phyloP scores from a whole-genome alignment of 2,329 filamentous ascomycete genomes.

The Arthroderma uncinatum region DNA sequence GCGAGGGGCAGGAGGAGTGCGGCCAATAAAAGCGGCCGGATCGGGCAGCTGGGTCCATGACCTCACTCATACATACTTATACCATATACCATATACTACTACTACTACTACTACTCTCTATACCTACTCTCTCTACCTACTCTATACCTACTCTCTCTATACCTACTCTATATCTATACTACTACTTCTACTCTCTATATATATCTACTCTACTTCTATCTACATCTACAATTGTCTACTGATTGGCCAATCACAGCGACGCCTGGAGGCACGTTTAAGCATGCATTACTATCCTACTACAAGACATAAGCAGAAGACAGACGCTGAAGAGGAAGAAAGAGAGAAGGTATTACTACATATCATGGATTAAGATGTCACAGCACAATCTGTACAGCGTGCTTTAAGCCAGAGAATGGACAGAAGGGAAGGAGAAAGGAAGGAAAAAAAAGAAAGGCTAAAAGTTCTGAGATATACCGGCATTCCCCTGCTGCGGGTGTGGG shows the following conservation, averaged over 20 bases:
- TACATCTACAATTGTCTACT: neutral
- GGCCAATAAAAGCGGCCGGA: neutral
- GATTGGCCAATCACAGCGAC: no score
- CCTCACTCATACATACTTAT: neutral
- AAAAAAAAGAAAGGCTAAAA: conserved; percentile 48
- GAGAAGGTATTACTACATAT: neutral
- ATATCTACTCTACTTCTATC: neutral
- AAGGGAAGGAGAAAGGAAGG: conserved; percentile 8
- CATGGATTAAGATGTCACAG: neutral
- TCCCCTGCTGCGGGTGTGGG: conserved; percentile 48
- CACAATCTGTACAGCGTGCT: conserved; percentile 2
- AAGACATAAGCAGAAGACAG: no score
- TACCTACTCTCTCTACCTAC: no score
- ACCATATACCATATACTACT: neutral
- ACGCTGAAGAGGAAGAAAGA: no score
- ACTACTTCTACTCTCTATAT: no score
- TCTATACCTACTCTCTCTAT: no score
- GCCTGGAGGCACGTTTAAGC: no score
- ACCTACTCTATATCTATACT: neutral
- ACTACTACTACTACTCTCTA: neutral
- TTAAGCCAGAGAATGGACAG: neutral
- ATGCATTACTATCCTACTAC: no score
- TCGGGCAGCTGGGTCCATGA: neutral
- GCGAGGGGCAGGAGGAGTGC: neutral
- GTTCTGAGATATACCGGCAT: conserved; percentile 91